phyloP scores from a whole-genome alignment of 176 grass and related monocot genomes.

The Eragrostis nindensis region DNA sequence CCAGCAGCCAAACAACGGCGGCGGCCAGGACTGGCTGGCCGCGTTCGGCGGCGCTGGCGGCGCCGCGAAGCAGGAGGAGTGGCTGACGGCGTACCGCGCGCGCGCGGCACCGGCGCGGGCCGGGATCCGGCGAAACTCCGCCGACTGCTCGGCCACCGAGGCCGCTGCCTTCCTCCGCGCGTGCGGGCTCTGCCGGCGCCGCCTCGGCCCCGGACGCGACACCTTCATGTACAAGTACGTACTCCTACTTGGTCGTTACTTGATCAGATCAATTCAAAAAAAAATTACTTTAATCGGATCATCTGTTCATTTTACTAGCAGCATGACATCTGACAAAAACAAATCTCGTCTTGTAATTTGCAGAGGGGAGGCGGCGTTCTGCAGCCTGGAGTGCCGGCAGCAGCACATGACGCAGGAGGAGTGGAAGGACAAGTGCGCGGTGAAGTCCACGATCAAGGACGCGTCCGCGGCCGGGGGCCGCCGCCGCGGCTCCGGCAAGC shows the following conservation, averaged over 20 bases:
- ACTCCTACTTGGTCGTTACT: not conserved
- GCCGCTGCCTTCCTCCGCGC: conserved; percentile 76
- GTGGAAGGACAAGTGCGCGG: conserved; percentile 63
- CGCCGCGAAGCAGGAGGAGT: conserved; percentile 43
- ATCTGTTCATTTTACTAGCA: not conserved
- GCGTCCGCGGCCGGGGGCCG: not conserved
- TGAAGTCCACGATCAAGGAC: conserved; percentile 35
- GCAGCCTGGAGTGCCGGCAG: conserved; percentile 80
- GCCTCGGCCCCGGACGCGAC: conserved; percentile 83
- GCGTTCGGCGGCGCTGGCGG: not conserved
- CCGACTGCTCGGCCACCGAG: conserved; percentile 47
- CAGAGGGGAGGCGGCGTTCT: conserved; percentile 83
- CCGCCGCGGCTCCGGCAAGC: conserved; percentile 47
- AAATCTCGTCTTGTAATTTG: not conserved
- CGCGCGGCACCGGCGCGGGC: conserved; percentile 39
- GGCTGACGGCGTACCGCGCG: conserved; percentile 54
- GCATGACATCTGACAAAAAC: not conserved
- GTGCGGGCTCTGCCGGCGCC: conserved; percentile 87
- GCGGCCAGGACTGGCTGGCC: conserved; percentile 41
- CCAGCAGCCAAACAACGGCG: not conserved
- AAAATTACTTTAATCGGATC: not conserved
- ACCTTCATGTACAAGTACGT: conserved; percentile 95
- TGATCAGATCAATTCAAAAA: too few species aligned
- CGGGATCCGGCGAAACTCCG: conserved; percentile 50
- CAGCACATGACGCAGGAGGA: conserved; percentile 75